Base-by-base conservation (phyloP, 768 basidiomycete species). In the Boletus tylopilopsis region DNA sequence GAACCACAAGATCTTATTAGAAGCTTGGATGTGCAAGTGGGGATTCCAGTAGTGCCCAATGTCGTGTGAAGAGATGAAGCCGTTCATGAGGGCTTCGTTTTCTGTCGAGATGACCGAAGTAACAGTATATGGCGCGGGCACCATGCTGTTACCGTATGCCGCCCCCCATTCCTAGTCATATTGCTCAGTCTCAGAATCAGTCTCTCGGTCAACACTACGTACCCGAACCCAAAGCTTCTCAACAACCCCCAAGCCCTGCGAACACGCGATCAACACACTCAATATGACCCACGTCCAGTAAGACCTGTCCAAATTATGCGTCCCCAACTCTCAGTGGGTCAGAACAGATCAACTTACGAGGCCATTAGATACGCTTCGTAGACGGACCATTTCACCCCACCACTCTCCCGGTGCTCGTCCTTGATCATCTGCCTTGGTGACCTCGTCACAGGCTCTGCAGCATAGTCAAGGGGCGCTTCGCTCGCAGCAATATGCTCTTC, bases 401-500 rank as follows among this genome's bases (percentile, higher is more conserved):
- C 93, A 2, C 76, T 76, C 53, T 88, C 87, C 37, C 90, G 66
- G 50, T 90, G 84, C 61, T 94, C 90, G 41, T 92, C 90, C 62
- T 90, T 84, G 49, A 92, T 67, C 11, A 92, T 68, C 58, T 89
- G 86, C 24, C 83, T 70, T 0, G 87, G 84, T 53, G 82, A 86
- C 69, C 83, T 90, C 15, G 45, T 50, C 39, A 39, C 33, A 13
- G 36, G 38, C 5, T 47, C 44, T 11, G 24, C 45, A 19, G 13
- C 30, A 16, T 15, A 7, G 3, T 65, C 62, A 10, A 47, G 34
- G 9, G 56, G 24, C 15, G 6, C 37, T 16, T 64, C 66, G 1
- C 30, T 13, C 6, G 48, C 55, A 18, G n/a, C 35, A 4, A 59
- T 57, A 18, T 62, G 64, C 3, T 73, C 68, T 50, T 80, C 76